Percentiles rank a stretch among this genome's conserved stretches.
Conservation (phyloP, 129 eudicot species). For the Flaveria brownii region DNA sequence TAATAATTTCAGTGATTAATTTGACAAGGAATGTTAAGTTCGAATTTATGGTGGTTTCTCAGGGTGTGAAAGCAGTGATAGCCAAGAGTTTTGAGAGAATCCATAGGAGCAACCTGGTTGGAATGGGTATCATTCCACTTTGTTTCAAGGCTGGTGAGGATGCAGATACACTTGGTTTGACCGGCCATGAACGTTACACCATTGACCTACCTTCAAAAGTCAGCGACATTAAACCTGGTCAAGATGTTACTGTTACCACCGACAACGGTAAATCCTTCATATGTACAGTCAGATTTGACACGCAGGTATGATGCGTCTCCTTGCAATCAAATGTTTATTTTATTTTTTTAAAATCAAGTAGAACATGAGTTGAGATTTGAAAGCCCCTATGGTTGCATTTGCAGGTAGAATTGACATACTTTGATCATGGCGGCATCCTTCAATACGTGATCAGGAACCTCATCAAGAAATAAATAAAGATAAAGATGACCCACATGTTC, state of each 20-base stretch:
- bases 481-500: neutral
- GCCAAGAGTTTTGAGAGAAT: conserved; percentile 98
- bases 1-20: neutral
- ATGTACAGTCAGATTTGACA: conserved; percentile 83
- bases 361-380: neutral
- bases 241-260: conserved; percentile 83
- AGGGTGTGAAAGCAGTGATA: conserved; percentile 99
- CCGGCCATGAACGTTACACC: conserved; percentile 91
- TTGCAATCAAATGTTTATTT: neutral
- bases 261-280: conserved; percentile 85
- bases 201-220: conserved; percentile 69
- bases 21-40: neutral
- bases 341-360: neutral
- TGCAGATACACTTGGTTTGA: conserved; percentile 84
- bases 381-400: neutral
- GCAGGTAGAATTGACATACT: conserved; percentile 96
- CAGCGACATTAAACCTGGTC: conserved; percentile 92
- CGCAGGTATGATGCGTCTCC: conserved; percentile 58
- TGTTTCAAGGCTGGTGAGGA: conserved; percentile 97
- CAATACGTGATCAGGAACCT: conserved; percentile 80
- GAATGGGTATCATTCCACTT: conserved; percentile 95
- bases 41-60: conserved; percentile 3
- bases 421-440: conserved; percentile 96
- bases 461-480: conserved; percentile 43
- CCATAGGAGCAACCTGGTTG: conserved; percentile 93